Evolutionary conservation across 305 asterid species (phyloP), one percentile per base, ranked within the genome.

Genomic region (Solanum hybrid): DNA sequence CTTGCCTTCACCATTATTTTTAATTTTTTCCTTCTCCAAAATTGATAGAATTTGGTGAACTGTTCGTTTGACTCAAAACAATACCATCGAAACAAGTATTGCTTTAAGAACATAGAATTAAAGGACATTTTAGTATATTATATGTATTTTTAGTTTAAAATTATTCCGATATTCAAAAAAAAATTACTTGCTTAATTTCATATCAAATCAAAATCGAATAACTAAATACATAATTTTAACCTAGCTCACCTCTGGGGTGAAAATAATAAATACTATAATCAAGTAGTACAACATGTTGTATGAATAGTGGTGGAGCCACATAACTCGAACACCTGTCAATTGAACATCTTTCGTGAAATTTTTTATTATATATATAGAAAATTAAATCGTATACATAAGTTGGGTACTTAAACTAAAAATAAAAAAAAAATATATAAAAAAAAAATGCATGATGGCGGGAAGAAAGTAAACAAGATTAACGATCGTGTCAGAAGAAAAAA

Each of bases 1-100:
- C 3, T 42, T 40, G 27, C 26, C 71, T 26, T 42, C 5, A 10
- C 26, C 79, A 37, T 20, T 20, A 26, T 34, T 26, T 46, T 89
- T n/a, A 1, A 7, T 6, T 36, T 9, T 17, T 29, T 51, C 16
- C 27, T n/a, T 40, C 42, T 16, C 27, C 22, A 71, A 38, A 75
- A 84, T 51, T n/a, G 64, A 14, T 42, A 42, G 82, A 85, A 36
- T 88, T 90, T 78, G 93, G 85, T 89, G 27, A 89, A 89, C 91
- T 42, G 80, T 82, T 86, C 37, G 60, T 75, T 86, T 88, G 91
- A 90, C 90, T 87, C n/a, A 20, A 8, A 40, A 42, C 29, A 75
- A 16, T 26, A 31, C 35, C 56, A 31, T 35, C 4, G 6, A 31
- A 0, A 27, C 20, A 40, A 40, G 56, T 11, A 40, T 12, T 12